Evolutionary conservation across 1,284 basidiomycete genomes (phyloP), one percentile per base, ranked within the genome.

Genomic region (Fomitopsis pinicola): DNA sequence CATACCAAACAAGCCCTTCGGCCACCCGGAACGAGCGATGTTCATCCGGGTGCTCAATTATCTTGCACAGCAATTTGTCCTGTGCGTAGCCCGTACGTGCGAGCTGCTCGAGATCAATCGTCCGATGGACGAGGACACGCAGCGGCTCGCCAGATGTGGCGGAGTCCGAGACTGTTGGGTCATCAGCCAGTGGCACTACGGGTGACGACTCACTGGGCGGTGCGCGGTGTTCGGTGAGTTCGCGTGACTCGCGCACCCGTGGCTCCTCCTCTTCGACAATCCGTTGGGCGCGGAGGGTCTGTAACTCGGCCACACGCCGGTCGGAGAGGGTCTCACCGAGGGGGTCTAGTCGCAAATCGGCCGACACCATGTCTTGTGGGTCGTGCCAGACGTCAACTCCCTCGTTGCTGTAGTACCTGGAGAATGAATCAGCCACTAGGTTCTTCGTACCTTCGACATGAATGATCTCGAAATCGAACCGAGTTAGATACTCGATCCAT

Each of bases 401-500:
- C 22, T 76, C 72, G 19, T 55, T 67, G n/a, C 68, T 62, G 56
- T 72, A 78, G 60, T 77, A 77, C 0, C 74, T 60, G 0, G 71
- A 78, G 1, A 77, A 57, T 2, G 56, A 59, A 61, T 79, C 75
- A 0, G 74, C 74, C 0, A 78, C 70, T 33, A 64, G 67, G 55
- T 78, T 78, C 0, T 58, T 36, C 1, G 63, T 55, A 2, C 77
- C 77, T 54, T 71, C 64, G 12, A 77, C 67, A 60, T 76, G 76
- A 7, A 46, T 55, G 3, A 77, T 72, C 6, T 71, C 64, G 58
- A 66, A 69, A 48, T 77, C 64, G 57, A 78, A 79, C 1, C 67
- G 54, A 0, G 64, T 62, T 2, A 80, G 61, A 59, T 72, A 78
- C 36, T 78, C 74, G 36, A 66, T 67, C 77, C 76, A 79, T 1